A percentile compares a stretch with the other conserved stretches of the same genome.
Conservation (phyloP, 139 green algal genomes). For the Ettlia oleoabundans region DNA sequence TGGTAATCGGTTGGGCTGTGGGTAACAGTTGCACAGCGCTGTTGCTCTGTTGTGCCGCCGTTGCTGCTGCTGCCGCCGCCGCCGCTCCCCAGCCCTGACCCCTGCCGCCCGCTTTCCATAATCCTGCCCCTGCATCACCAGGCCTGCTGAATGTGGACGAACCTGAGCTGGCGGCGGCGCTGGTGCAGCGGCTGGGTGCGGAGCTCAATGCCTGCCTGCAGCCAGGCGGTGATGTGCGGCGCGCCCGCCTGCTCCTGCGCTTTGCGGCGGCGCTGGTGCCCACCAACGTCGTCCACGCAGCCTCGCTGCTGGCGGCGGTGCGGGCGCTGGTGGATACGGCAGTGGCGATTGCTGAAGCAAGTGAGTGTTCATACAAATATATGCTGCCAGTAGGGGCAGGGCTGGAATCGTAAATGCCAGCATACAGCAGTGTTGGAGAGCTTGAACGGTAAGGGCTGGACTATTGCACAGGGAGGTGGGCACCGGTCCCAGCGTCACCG, state of each 20-base stretch:
- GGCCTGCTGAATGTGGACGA: slow-evolving; percentile 63
- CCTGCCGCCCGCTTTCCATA: neutral
- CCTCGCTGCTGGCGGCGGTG: slow-evolving; percentile 55
- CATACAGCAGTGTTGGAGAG: no score
- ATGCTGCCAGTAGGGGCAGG: no score
- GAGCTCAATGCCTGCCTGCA: slow-evolving; percentile 40
- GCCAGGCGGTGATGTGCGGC: slow-evolving; percentile 32
- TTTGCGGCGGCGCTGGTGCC: slow-evolving; percentile 65
- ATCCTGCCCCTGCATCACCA: neutral
- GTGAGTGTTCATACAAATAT: slow-evolving; percentile 1
- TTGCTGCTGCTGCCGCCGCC: no score
- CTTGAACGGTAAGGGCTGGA: no score
- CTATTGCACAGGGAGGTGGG: no score
- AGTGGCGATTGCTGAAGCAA: neutral
- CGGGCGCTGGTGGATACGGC: slow-evolving; percentile 57
- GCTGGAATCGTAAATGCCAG: no score
- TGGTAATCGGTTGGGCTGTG: no score
- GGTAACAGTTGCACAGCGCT: no score
- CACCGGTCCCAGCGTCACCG: no score
- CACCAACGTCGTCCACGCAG: slow-evolving; percentile 58
- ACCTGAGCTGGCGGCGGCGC: slow-evolving; percentile 38
- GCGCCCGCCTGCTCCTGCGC: slow-evolving; percentile 73
- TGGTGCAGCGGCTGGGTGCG: slow-evolving; percentile 35
- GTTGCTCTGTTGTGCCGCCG: no score
- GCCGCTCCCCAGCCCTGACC: neutral